Conservation (phyloP, 2,329 filamentous ascomycete genomes). For the Apiospora pterosperma region DNA sequence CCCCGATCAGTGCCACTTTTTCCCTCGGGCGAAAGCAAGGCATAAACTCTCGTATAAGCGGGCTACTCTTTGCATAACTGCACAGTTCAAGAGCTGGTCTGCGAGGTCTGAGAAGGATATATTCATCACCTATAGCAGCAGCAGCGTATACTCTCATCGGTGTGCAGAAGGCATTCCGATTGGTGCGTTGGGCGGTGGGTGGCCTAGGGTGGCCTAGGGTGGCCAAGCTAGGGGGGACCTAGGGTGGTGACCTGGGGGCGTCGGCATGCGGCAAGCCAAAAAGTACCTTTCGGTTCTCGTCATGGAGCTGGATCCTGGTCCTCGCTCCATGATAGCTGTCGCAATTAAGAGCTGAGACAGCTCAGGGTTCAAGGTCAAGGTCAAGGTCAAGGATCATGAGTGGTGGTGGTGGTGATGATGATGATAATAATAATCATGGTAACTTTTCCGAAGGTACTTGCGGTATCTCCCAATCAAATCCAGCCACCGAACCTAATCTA, state of each 20-base stretch:
- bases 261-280: background rate
- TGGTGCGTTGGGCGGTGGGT: background rate
- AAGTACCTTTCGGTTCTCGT: background rate
- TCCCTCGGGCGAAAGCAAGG: too few relatives aligned
- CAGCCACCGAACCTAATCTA: background rate
- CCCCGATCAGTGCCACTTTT: background rate
- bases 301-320: background rate
- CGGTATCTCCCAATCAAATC: background rate
- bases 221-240: too few relatives aligned
- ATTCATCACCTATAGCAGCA: background rate
- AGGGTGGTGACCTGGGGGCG: background rate
- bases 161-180: background rate
- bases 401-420: background rate
- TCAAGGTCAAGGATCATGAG: background rate
- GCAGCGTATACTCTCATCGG: background rate
- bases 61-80: background rate
- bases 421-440: too few relatives aligned
- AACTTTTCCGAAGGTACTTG: background rate
- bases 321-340: background rate
- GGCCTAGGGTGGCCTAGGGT: too few relatives aligned
- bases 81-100: background rate
- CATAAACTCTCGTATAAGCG: background rate
- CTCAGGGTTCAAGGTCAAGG: background rate
- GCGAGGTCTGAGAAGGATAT: background rate
- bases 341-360: slow-evolving; percentile 2